Percentiles rank a stretch among this genome's conserved stretches.
phyloP scores from a whole-genome alignment of 2,329 filamentous ascomycete genomes.

The Fusarium beomiforme region DNA sequence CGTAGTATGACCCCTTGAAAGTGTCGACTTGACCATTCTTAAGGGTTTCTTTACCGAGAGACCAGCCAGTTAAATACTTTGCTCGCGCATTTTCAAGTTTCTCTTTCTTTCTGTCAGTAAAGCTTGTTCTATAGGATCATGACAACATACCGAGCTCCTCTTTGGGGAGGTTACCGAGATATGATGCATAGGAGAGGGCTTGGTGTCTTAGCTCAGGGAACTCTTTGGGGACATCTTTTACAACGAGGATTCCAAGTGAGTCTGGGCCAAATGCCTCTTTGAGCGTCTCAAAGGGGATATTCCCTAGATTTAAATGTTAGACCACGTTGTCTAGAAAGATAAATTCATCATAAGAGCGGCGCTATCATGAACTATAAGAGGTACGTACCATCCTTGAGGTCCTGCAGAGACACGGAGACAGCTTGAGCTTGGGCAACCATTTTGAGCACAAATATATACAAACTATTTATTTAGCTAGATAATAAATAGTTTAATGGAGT shows the following conservation, averaged over 20 bases:
- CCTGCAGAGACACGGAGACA: slow-evolving; percentile 69
- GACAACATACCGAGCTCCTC: slow-evolving; percentile 71
- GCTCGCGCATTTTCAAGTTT: slow-evolving; percentile 68
- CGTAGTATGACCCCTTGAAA: slow-evolving; percentile 85
- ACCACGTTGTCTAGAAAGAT: not conserved
- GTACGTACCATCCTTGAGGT: slow-evolving; percentile 66
- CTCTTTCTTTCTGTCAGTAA: slow-evolving; percentile 47
- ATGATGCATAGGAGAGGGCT: slow-evolving; percentile 87
- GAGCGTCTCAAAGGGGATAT: slow-evolving; percentile 73
- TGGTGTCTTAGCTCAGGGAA: slow-evolving; percentile 78
- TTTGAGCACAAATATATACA: not conserved
- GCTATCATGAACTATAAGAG: slow-evolving; percentile 18
- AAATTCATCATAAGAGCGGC: slow-evolving; percentile 4
- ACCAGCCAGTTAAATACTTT: slow-evolving; percentile 79
- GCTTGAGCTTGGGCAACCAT: slow-evolving; percentile 64
- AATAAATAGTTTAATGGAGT: not conserved
- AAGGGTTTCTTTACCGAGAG: slow-evolving; percentile 82
- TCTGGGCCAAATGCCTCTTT: slow-evolving; percentile 88
- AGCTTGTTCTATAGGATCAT: not conserved
- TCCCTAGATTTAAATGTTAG: slow-evolving; percentile 59
- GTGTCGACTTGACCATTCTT: slow-evolving; percentile 82
- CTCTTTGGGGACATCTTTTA: slow-evolving; percentile 80
- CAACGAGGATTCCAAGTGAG: slow-evolving; percentile 92
- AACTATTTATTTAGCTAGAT: not conserved
- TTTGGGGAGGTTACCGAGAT: slow-evolving; percentile 82